Percentiles rank a stretch among this genome's conserved stretches.
Evolutionary conservation across 1,284 basidiomycete species (phyloP).

Genomic region (Rhodotorula glutinis): DNA sequence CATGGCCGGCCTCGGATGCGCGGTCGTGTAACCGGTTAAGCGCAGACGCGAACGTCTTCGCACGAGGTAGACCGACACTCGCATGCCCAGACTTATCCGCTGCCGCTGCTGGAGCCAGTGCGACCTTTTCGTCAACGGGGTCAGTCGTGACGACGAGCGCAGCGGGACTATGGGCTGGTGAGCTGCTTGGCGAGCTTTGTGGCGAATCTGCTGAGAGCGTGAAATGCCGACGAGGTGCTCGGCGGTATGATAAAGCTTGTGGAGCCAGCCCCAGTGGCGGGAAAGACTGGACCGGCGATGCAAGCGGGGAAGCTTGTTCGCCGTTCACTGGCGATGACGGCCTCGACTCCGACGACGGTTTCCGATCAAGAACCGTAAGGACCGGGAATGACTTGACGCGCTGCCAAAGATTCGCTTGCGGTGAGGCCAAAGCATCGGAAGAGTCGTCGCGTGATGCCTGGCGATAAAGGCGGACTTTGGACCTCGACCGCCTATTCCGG

Average conservation of each 20-base stretch:
- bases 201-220: conserved; percentile 16
- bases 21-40: conserved; percentile 2
- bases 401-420: conserved; percentile 15
- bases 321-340: background rate
- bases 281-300: background rate
- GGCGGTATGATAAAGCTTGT: conserved; percentile 3
- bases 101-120: too few species aligned
- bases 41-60: background rate
- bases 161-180: background rate
- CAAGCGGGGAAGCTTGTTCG: background rate
- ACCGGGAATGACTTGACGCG: conserved; percentile 16
- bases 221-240: conserved; percentile 23
- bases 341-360: background rate
- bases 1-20: background rate
- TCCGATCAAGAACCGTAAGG: background rate
- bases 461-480: conserved; percentile 5
- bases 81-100: too few species aligned
- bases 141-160: background rate
- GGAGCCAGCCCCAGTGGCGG: background rate
- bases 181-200: background rate
- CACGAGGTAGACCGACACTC: background rate
- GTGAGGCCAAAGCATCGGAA: background rate
- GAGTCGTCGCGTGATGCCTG: background rate
- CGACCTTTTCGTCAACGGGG: background rate
- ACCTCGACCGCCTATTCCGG: background rate